Evolutionary conservation across 257 asterid genomes (phyloP), one percentile per base, ranked within the genome.

Genomic region (Solanum verrucosum): DNA sequence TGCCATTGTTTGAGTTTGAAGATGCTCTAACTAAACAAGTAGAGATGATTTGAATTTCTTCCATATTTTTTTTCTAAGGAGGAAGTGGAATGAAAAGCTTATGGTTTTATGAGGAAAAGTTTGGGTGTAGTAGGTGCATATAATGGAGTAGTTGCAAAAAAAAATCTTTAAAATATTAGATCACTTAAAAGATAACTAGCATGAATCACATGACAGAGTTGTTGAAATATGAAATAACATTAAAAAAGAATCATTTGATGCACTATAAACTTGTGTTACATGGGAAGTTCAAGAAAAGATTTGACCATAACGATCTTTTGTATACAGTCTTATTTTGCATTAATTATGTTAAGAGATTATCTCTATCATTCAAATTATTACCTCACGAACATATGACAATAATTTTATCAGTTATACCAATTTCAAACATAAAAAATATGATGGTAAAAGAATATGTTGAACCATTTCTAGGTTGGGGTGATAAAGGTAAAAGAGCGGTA

Each of bases 31-130:
- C 77, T 65, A 65, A 33, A 79, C 90, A 33, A 42, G 84, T 77
- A 20, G 91, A 89, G 16, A 87, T 65, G 70, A 89, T 23, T 38
- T 56, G 60, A 49, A 87, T 73, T 75, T 84, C 56, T 75, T 29
- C 87, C 89, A 89, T 73, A 84, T 29, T 89, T 42, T 73, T 75
- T 44, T 3, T 9, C 40, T 2, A 7, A 77, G 35, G 21, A n/a
- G 37, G 12, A 9, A 23, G 70, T 23, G 12, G 29, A 23, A 21
- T 23, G 15, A 63, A 4, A 63, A 63, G 70, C 12, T 23, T 4
- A 23, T 63, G 70, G 29, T 63, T 63, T 4, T 63, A 4, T 63
- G 31, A 63, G 6, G 70, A 63, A 63, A 63, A n/a, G 70, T 63
- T 63, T 23, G 29, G 29, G 0, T 23, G 70, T 9, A 23, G 29